Evolutionary conservation across 768 basidiomycete species (phyloP).

Genomic region (Cytidiella melzeri): DNA sequence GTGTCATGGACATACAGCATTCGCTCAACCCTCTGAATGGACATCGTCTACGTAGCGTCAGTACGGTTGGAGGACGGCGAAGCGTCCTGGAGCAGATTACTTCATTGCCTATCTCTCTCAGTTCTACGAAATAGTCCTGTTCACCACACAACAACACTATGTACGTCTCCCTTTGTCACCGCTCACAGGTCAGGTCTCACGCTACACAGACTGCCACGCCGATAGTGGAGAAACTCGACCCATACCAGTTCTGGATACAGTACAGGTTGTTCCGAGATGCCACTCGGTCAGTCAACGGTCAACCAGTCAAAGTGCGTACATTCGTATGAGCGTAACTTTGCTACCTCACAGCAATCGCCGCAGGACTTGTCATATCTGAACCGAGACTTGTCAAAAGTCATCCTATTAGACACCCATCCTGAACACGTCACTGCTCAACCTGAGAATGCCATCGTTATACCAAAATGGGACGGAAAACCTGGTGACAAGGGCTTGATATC

Average conservation of each 20-base stretch:
- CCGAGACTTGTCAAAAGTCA: conserved; percentile 85
- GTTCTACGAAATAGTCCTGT: conserved; percentile 97
- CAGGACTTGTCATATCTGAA: conserved; percentile 93
- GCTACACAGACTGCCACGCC: conserved; percentile 73
- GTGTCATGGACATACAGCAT: no score
- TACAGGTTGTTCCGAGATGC: conserved; percentile 93
- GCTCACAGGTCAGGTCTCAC: conserved; percentile 5
- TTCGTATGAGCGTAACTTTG: neutral
- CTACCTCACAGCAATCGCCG: neutral
- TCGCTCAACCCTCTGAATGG: no score
- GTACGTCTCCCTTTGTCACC: no score
- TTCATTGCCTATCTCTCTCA: conserved; percentile 96
- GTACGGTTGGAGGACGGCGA: conserved; percentile 95
- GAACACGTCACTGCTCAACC: conserved; percentile 77
- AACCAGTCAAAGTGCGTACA: conserved; percentile 70
- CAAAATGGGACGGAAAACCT: conserved; percentile 80
- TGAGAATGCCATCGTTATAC: conserved; percentile 81
- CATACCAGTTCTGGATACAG: conserved; percentile 82
- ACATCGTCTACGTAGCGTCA: conserved; percentile 58
- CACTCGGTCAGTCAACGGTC: conserved; percentile 76
- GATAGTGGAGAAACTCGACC: conserved; percentile 89
- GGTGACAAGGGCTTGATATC: conserved; percentile 74
- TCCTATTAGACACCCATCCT: conserved; percentile 78
- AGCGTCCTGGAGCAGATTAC: conserved; percentile 96
- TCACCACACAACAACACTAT: conserved; percentile 86